Percentiles rank a stretch among this genome's conserved stretches.
phyloP scores from a whole-genome alignment of 2,329 filamentous ascomycete genomes.

The Ceratocystis cacaofunesta region DNA sequence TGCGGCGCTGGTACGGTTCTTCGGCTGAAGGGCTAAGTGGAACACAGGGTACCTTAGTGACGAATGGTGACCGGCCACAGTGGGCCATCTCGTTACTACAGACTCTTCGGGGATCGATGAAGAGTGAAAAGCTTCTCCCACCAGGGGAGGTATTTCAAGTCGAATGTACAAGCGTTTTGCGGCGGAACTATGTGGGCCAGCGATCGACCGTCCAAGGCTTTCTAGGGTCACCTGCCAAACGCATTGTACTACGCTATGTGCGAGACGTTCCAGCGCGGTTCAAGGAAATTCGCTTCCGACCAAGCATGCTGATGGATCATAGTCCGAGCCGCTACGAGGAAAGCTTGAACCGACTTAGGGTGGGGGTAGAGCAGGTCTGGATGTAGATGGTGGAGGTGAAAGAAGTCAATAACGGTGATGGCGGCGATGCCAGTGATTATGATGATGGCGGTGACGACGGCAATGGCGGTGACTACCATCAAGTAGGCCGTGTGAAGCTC shows the following conservation, averaged over 20 bases:
- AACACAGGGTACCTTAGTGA: constrained; percentile 26
- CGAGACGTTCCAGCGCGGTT: constrained; percentile 56
- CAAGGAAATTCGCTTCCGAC: constrained; percentile 54
- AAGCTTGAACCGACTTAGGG: constrained; percentile 44
- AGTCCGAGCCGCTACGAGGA: constrained; percentile 61
- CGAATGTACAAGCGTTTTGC: constrained; percentile 51
- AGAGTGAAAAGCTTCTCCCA: constrained; percentile 53
- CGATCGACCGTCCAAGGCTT: constrained; percentile 32
- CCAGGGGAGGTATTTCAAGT: constrained; percentile 64
- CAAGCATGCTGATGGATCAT: constrained; percentile 62
- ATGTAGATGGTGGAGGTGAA: constrained; percentile 3
- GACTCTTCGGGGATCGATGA: constrained; percentile 51
- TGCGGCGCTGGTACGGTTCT: constrained; percentile 44
- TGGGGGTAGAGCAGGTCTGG: constrained; percentile 29
- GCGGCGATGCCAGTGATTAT: no score
- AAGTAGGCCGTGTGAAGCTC: no score
- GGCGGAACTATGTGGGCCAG: constrained; percentile 34
- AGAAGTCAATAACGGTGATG: background rate
- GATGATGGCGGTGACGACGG: background rate
- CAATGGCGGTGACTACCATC: background rate
- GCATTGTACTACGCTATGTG: constrained; percentile 56
- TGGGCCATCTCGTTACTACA: constrained; percentile 57
- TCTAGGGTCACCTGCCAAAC: constrained; percentile 47
- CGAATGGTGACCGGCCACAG: constrained; percentile 34
- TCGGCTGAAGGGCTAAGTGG: constrained; percentile 22